Evolutionary conservation across 495 filamentous ascomycete genomes (phyloP).

Genomic region (Talaromyces nanjingensis): DNA sequence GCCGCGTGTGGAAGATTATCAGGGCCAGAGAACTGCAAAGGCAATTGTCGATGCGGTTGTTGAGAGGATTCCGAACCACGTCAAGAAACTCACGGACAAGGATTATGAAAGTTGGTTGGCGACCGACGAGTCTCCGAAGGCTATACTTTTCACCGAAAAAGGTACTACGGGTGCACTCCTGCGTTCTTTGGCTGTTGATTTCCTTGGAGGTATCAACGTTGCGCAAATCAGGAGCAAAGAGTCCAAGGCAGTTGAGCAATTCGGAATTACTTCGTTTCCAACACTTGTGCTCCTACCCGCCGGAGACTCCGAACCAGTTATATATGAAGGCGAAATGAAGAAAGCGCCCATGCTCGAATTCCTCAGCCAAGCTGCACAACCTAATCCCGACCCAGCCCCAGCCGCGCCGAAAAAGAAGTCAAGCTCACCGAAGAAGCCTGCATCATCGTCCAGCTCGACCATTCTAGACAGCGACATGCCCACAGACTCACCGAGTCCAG

Average conservation of each 20-base stretch:
- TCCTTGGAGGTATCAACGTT: constrained; percentile 71
- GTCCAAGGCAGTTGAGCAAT: constrained; percentile 58
- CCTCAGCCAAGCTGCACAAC: constrained; percentile 66
- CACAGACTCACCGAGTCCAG: constrained; percentile 40
- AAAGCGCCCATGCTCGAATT: constrained; percentile 79
- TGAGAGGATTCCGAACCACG: constrained; percentile 84
- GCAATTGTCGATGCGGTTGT: constrained; percentile 83
- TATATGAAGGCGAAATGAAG: constrained; percentile 80
- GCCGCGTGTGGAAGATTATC: constrained; percentile 87
- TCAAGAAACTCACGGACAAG: constrained; percentile 73
- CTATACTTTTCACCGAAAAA: constrained; percentile 91
- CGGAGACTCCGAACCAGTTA: constrained; percentile 56
- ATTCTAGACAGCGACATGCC: constrained; percentile 36
- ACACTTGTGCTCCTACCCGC: constrained; percentile 76
- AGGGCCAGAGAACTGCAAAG: constrained; percentile 72
- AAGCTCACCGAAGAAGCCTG: constrained; percentile 24
- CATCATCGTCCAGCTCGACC: constrained; percentile 21
- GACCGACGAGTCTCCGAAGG: constrained; percentile 68
- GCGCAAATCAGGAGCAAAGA: constrained; percentile 87
- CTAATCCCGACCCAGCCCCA: constrained; percentile 62
- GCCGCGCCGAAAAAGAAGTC: constrained; percentile 42
- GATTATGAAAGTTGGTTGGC: constrained; percentile 70
- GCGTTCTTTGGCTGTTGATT: constrained; percentile 84
- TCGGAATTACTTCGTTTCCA: constrained; percentile 71
- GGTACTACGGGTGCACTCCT: constrained; percentile 77